Evolutionary conservation across 2,329 filamentous ascomycete genomes (phyloP).

Genomic region (Colletotrichum sp.): DNA sequence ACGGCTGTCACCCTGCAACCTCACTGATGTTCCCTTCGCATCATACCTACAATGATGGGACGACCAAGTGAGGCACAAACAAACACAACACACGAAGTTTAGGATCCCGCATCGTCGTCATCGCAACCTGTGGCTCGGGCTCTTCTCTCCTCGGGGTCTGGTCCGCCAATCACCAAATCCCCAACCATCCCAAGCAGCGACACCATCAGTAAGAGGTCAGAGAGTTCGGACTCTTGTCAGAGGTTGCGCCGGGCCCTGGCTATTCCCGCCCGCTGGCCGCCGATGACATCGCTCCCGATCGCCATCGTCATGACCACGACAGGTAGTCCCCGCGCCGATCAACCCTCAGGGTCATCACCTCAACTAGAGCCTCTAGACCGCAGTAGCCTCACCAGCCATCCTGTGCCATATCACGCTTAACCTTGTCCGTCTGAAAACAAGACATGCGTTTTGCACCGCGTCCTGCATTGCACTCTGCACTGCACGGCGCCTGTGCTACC

Average conservation of each 20-base stretch:
- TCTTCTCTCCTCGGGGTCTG: background rate
- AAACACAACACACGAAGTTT: background rate
- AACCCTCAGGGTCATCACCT: background rate
- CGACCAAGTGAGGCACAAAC: background rate
- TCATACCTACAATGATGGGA: background rate
- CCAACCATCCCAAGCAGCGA: background rate
- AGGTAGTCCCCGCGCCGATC: constrained; percentile 2
- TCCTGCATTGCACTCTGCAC: background rate
- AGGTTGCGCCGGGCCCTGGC: constrained; percentile 1
- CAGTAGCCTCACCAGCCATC: background rate
- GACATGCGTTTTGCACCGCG: background rate
- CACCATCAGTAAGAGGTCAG: background rate
- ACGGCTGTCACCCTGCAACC: background rate
- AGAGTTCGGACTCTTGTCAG: constrained; percentile 3
- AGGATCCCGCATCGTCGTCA: background rate
- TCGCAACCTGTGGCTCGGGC: background rate
- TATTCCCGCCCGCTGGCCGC: background rate
- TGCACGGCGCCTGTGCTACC: background rate
- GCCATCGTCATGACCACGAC: background rate
- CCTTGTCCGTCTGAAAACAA: background rate
- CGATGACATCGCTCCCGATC: constrained; percentile 15
- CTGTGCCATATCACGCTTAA: background rate
- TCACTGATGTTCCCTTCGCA: background rate
- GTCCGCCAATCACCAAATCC: background rate
- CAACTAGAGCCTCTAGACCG: background rate